Evolutionary conservation across 768 basidiomycete species (phyloP).

Genomic region (Mycena metata): DNA sequence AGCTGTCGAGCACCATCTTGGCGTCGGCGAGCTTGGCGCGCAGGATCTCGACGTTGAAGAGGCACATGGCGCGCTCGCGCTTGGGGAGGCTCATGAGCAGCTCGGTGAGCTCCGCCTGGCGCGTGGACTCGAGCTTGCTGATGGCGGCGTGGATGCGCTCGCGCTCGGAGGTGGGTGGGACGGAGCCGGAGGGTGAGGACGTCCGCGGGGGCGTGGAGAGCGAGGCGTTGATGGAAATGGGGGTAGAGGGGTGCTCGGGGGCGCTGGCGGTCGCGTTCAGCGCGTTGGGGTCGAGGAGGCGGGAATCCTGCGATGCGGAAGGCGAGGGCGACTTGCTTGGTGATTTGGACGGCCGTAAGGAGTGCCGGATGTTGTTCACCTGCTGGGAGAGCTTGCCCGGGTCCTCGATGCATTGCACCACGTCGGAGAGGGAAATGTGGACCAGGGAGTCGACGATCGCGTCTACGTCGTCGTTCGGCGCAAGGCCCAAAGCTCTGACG

Average conservation of each 20-base stretch:
- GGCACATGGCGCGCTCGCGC: conserved; percentile 90
- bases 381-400: conserved; percentile 75
- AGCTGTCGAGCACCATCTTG: conserved; percentile 82
- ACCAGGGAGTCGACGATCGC: conserved; percentile 81
- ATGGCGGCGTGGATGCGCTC: conserved; percentile 82
- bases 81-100: conserved; percentile 90
- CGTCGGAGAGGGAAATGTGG: conserved; percentile 77
- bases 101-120: conserved; percentile 77
- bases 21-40: conserved; percentile 85
- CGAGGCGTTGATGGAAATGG: conserved; percentile 81
- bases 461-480: conserved; percentile 70
- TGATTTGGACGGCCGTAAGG: conserved; percentile 53
- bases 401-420: conserved; percentile 83
- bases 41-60: conserved; percentile 89
- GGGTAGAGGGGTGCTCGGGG: conserved; percentile 92
- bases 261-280: conserved; percentile 85
- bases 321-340: conserved; percentile 69
- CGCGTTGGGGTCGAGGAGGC: conserved; percentile 72
- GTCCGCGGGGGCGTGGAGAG: conserved; percentile 88
- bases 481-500: conserved; percentile 68
- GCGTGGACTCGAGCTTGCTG: conserved; percentile 69
- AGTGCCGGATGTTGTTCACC: conserved; percentile 58
- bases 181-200: conserved; percentile 80
- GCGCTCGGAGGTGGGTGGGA: conserved; percentile 72
- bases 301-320: conserved; percentile 76